Percentiles rank a stretch among this genome's conserved stretches.
These are phyloP conservation scores for Cymodocea nodosa DNA, from an alignment of 116 monocot species.

Conservation along the genomic window DNA sequence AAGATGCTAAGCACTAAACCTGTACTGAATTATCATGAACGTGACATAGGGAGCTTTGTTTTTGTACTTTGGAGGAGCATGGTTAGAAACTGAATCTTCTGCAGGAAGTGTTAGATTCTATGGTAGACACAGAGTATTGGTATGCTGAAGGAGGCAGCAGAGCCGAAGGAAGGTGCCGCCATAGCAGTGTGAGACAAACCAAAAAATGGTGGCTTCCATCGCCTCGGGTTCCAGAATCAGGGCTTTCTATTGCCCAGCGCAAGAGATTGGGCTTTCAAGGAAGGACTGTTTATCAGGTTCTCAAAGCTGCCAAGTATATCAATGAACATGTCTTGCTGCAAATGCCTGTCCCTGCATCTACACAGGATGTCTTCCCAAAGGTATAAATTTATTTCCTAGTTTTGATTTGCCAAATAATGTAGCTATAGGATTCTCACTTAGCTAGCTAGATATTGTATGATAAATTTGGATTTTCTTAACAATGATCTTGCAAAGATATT, in stretches of 20 bases:
- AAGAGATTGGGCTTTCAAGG: conserved; percentile 70
- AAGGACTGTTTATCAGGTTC: conserved; percentile 66
- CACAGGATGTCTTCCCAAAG: conserved; percentile 70
- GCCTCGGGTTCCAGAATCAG: conserved; percentile 55
- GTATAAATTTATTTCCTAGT: conserved; percentile 10
- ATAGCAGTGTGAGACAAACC: conserved; percentile 18
- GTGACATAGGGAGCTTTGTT: background rate
- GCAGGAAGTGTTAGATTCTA: conserved; percentile 89
- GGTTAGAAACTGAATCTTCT: background rate
- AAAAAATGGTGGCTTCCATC: conserved; percentile 97
- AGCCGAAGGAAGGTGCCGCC: conserved; percentile 21
- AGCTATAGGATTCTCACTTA: no score
- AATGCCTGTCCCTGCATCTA: conserved; percentile 46
- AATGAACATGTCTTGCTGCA: conserved; percentile 78
- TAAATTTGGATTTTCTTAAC: no score
- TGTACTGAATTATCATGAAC: background rate
- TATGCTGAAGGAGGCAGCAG: conserved; percentile 67
- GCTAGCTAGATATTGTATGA: no score
- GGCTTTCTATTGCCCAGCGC: conserved; percentile 50
- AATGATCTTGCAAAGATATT: background rate
- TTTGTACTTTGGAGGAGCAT: background rate
- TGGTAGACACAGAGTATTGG: conserved; percentile 83
- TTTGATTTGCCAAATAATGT: no score
- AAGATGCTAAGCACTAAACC: conserved; percentile 3
- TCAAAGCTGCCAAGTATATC: conserved; percentile 91